A percentile compares a stretch with the other conserved stretches of the same genome.
Evolutionary conservation across 805 yeast species (phyloP).

Genomic region (Komagataella kurtzmanii): DNA sequence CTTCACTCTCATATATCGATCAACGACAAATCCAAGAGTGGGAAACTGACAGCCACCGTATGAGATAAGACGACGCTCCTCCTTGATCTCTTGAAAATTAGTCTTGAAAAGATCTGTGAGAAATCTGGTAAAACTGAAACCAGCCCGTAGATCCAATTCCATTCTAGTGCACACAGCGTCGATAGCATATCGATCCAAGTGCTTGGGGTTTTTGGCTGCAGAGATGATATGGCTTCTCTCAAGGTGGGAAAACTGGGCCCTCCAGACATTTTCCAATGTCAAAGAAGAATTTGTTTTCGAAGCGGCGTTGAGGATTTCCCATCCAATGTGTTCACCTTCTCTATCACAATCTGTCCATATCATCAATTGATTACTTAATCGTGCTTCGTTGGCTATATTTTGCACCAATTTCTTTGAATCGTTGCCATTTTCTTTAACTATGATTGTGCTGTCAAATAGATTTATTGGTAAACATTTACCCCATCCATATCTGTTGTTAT

Average conservation of each 20-base stretch:
- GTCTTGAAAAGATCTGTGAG: conserved; percentile 40
- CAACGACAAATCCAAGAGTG: conserved; percentile 91
- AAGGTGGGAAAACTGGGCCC: conserved; percentile 82
- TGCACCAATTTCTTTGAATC: conserved; percentile 32
- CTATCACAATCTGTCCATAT: conserved; percentile 99
- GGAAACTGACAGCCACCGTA: conserved; percentile 97
- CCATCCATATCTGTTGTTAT: conserved; percentile 50
- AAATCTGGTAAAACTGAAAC: conserved; percentile 77
- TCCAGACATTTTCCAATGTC: conserved; percentile 33
- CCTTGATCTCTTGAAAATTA: conserved; percentile 14
- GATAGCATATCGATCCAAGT: conserved; percentile 54
- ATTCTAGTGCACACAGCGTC: conserved; percentile 78
- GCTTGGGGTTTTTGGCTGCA: conserved; percentile 62
- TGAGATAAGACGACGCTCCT: conserved; percentile 29
- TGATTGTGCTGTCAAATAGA: conserved; percentile 60
- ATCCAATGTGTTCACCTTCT: conserved; percentile 90
- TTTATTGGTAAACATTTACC: conserved; percentile 49
- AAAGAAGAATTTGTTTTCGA: conserved; percentile 31
- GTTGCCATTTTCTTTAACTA: conserved; percentile 19
- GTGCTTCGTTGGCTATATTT: conserved; percentile 58
- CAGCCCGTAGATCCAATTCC: conserved; percentile 82
- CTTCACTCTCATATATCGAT: conserved; percentile 65
- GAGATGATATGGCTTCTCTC: conserved; percentile 58
- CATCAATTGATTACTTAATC: conserved; percentile 50
- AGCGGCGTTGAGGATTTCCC: conserved; percentile 69